Percentiles rank a stretch among this genome's conserved stretches.
Conservation (phyloP, 345 rosid species). For the Excoecaria agallocha region DNA sequence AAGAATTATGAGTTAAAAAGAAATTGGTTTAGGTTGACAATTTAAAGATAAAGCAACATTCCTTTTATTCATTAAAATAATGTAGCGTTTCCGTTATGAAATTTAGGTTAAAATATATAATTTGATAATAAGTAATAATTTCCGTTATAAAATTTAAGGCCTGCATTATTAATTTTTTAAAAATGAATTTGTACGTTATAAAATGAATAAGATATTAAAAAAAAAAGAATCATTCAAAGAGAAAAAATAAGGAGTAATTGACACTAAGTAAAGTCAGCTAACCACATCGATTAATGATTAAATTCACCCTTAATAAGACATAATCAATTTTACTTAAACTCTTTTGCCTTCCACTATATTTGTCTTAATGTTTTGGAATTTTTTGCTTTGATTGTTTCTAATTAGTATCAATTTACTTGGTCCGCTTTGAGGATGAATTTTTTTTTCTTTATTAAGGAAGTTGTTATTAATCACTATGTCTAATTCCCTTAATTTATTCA, state of each 20-base stretch:
- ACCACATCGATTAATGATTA: not conserved
- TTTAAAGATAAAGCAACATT: no score
- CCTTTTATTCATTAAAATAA: no score
- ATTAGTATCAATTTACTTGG: no score
- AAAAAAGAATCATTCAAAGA: not conserved
- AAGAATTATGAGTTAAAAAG: no score
- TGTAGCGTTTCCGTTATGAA: no score
- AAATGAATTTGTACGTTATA: not conserved
- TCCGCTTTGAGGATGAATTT: no score
- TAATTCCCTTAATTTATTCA: no score
- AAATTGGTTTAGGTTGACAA: no score
- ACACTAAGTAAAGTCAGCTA: not conserved
- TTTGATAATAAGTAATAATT: no score
- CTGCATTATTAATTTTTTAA: not conserved
- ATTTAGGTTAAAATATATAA: no score
- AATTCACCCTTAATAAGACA: not conserved
- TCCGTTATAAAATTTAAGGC: no score
- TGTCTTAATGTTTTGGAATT: not conserved
- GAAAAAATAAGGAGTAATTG: not conserved
- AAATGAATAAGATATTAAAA: not conserved
- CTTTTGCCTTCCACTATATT: slow-evolving; percentile 7
- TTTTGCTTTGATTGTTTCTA: not conserved
- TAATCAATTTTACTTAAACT: not conserved
- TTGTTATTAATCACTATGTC: not conserved
- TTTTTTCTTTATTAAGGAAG: no score